Conservation (phyloP, 73 alveolate species). For the Paraurostyla sp. region DNA sequence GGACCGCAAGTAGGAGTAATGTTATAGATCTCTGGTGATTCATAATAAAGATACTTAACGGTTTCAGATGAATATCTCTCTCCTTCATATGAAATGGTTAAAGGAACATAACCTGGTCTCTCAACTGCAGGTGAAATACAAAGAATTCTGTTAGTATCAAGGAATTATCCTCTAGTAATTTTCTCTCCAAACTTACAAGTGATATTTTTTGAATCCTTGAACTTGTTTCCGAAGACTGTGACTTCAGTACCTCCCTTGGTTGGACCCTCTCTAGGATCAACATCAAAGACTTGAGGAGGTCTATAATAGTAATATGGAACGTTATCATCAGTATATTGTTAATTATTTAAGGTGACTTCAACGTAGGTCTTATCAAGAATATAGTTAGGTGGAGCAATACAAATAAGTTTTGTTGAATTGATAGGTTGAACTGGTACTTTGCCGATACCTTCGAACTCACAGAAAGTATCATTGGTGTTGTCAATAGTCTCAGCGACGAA, state of each 20-base stretch:
- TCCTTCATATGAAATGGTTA: constrained; percentile 88
- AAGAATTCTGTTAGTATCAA: constrained; percentile 79
- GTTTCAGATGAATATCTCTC: constrained; percentile 87
- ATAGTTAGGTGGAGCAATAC: constrained; percentile 92
- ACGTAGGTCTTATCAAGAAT: constrained; percentile 82
- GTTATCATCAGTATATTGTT: constrained; percentile 92
- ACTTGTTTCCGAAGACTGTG: constrained; percentile 85
- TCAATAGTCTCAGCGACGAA: constrained; percentile 76
- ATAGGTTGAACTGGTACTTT: constrained; percentile 78
- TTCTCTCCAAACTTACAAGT: constrained; percentile 91
- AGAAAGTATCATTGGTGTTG: constrained; percentile 78
- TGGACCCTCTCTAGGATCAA: constrained; percentile 94
- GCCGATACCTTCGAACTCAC: constrained; percentile 84
- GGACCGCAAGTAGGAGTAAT: constrained; percentile 96
- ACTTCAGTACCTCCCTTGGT: constrained; percentile 89
- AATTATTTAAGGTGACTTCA: constrained; percentile 84
- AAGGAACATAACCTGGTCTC: constrained; percentile 89
- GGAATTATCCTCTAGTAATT: constrained; percentile 82
- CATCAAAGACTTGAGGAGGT: constrained; percentile 90
- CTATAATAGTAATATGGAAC: constrained; percentile 86
- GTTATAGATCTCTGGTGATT: constrained; percentile 78
- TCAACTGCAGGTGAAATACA: constrained; percentile 91
- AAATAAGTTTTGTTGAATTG: constrained; percentile 83
- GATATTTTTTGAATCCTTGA: constrained; percentile 81
- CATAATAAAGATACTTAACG: constrained; percentile 88